A percentile compares a stretch with the other conserved stretches of the same genome.
phyloP scores from a whole-genome alignment of 192 early-diverging fungal species.

The Coemansia sp. region DNA sequence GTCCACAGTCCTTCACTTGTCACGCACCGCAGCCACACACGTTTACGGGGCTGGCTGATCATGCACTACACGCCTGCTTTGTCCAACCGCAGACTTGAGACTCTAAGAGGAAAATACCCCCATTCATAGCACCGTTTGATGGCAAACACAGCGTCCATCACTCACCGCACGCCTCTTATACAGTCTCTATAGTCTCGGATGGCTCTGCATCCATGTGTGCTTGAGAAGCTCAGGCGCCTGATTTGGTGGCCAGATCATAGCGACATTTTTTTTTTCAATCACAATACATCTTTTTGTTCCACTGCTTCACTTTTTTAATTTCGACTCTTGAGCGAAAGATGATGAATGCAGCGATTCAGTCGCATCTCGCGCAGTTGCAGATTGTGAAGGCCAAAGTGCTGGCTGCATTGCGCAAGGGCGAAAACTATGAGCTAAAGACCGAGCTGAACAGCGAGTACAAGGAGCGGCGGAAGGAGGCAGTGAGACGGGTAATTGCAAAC shows the following conservation, averaged over 20 bases:
- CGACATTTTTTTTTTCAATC: background rate
- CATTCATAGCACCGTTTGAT: conserved; percentile 3
- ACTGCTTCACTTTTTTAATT: background rate
- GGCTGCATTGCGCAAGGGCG: conserved; percentile 57
- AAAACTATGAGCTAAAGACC: conserved; percentile 96
- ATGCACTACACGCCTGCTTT: conserved; percentile 25
- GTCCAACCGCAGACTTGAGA: conserved; percentile 24
- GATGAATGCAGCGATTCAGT: conserved; percentile 53
- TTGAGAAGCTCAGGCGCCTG: background rate
- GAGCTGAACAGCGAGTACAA: conserved; percentile 98
- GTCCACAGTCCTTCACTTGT: no score
- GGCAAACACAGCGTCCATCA: conserved; percentile 13
- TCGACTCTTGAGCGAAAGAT: conserved; percentile 17
- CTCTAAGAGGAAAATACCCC: no score
- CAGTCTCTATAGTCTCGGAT: conserved; percentile 18
- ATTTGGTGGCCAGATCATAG: no score
- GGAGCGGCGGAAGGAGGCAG: conserved; percentile 93
- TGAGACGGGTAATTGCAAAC: conserved; percentile 98
- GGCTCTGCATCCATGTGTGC: conserved; percentile 37
- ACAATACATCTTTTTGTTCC: background rate
- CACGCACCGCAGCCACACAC: background rate
- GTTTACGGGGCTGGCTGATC: background rate
- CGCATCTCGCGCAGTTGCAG: conserved; percentile 51
- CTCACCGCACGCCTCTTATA: background rate
- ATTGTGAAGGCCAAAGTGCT: conserved; percentile 52